phyloP scores from a whole-genome alignment of 2,329 filamentous ascomycete genomes.

The Fusarium mexicanum region DNA sequence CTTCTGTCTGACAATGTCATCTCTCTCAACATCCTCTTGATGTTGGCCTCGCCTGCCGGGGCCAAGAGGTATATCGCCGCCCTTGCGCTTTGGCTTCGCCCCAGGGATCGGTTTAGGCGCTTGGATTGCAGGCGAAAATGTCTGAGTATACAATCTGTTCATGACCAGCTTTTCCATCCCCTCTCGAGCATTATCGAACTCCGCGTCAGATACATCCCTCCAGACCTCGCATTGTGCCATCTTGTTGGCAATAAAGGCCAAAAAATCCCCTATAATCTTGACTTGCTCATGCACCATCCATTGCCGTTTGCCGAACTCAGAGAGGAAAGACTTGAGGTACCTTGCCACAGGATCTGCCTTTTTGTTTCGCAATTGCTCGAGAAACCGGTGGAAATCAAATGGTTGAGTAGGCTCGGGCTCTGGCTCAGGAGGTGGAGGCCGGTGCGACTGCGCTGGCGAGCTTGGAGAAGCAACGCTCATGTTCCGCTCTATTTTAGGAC shows the following conservation, averaged over 20 bases:
- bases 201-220: constrained; percentile 93
- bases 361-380: constrained; percentile 94
- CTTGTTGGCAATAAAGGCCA: constrained; percentile 97
- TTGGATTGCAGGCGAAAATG: constrained; percentile 93
- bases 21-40: constrained; percentile 96
- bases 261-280: constrained; percentile 96
- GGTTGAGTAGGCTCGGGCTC: constrained; percentile 85
- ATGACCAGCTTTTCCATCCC: constrained; percentile 99
- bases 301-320: constrained; percentile 95
- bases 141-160: constrained; percentile 95
- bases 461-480: constrained; percentile 49
- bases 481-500: constrained; percentile 52
- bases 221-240: constrained; percentile 98
- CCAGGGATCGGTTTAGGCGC: constrained; percentile 78
- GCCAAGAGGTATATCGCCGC: constrained; percentile 74
- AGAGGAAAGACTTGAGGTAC: constrained; percentile 92
- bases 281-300: constrained; percentile 99
- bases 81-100: constrained; percentile 73
- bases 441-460: constrained; percentile 63
- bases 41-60: constrained; percentile 93
- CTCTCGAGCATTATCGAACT: constrained; percentile 97
- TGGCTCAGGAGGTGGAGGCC: constrained; percentile 76
- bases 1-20: constrained; percentile 96
- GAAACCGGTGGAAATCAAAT: constrained; percentile 96
- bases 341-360: constrained; percentile 98